phyloP scores from a whole-genome alignment of 345 rosid genomes.

The Toxicodendron radicans region DNA sequence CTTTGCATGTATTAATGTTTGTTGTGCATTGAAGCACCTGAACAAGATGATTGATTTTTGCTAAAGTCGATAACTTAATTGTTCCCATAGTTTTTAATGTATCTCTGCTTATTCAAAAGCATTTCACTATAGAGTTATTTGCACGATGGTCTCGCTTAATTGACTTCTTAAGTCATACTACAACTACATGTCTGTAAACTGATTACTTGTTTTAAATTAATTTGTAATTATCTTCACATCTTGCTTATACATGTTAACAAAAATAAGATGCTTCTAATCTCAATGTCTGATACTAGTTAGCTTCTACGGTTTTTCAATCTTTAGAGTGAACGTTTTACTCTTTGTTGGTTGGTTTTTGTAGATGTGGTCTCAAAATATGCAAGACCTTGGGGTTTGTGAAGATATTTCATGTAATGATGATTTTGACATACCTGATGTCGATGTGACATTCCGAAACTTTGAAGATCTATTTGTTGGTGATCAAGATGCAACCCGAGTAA shows the following conservation, averaged over 20 bases:
- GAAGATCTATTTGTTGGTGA: slow-evolving; percentile 81
- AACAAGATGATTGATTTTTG: not conserved
- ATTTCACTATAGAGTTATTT: not conserved
- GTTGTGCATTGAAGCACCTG: not conserved
- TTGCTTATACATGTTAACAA: not conserved
- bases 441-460: slow-evolving; percentile 64
- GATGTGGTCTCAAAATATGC: slow-evolving; percentile 84
- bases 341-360: slow-evolving; percentile 30
- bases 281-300: not conserved
- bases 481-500: slow-evolving; percentile 37
- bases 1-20: not conserved
- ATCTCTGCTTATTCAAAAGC: not conserved
- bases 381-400: slow-evolving; percentile 86
- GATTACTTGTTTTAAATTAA: slow-evolving; percentile 5
- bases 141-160: not conserved
- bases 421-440: slow-evolving; percentile 77
- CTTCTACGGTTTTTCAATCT: not conserved
- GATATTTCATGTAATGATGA: slow-evolving; percentile 52
- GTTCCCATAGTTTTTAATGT: not conserved
- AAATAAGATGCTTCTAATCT: not conserved
- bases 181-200: slow-evolving; percentile 1
- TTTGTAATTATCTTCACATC: not conserved
- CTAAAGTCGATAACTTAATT: no score
- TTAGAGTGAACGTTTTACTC: slow-evolving; percentile 1
- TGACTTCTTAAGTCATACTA: not conserved